phyloP scores from a whole-genome alignment of 2,329 filamentous ascomycete genomes.

The Paraphoma sp. region DNA sequence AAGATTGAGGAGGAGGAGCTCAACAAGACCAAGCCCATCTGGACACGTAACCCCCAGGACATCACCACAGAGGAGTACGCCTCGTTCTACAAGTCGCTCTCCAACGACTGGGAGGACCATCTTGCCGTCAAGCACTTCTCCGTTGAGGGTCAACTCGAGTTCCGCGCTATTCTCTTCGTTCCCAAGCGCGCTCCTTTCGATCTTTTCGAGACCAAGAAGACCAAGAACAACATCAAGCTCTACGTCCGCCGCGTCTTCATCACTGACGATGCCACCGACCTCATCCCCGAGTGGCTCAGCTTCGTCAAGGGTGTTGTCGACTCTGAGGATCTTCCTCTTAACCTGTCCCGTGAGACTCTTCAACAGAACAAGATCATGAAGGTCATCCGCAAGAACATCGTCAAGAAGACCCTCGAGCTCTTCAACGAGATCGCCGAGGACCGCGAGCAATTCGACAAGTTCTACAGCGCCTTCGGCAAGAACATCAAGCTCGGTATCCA shows the following conservation, averaged over 20 bases:
- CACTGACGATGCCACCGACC: slow-evolving; percentile 97
- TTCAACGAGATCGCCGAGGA: slow-evolving; percentile 99
- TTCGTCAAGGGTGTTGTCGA: slow-evolving; percentile 99
- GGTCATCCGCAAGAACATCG: slow-evolving; percentile 99
- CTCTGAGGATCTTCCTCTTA: slow-evolving; percentile 98
- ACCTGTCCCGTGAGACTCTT: slow-evolving; percentile 99
- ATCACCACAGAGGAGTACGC: slow-evolving; percentile 97
- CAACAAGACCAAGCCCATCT: slow-evolving; percentile 99
- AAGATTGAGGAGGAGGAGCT: slow-evolving; percentile 99
- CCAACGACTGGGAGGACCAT: slow-evolving; percentile 99
- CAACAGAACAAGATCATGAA: slow-evolving; percentile 99
- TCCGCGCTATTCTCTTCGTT: slow-evolving; percentile 99
- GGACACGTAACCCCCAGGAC: slow-evolving; percentile 96
- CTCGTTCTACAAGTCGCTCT: slow-evolving; percentile 99
- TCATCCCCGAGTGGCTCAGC: slow-evolving; percentile 98
- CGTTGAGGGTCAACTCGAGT: slow-evolving; percentile 99
- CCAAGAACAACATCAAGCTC: slow-evolving; percentile 99
- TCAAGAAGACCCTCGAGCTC: slow-evolving; percentile 99
- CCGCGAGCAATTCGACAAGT: slow-evolving; percentile 99
- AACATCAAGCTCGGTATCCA: slow-evolving; percentile 99
- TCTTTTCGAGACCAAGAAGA: slow-evolving; percentile 99
- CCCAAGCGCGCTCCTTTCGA: slow-evolving; percentile 99
- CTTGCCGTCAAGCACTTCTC: slow-evolving; percentile 99
- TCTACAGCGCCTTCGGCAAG: slow-evolving; percentile 99
- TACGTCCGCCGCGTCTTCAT: slow-evolving; percentile 99